These are phyloP conservation scores for Lactifluus piperatus DNA, from an alignment of 768 basidiomycete genomes.

Conservation along the genomic window DNA sequence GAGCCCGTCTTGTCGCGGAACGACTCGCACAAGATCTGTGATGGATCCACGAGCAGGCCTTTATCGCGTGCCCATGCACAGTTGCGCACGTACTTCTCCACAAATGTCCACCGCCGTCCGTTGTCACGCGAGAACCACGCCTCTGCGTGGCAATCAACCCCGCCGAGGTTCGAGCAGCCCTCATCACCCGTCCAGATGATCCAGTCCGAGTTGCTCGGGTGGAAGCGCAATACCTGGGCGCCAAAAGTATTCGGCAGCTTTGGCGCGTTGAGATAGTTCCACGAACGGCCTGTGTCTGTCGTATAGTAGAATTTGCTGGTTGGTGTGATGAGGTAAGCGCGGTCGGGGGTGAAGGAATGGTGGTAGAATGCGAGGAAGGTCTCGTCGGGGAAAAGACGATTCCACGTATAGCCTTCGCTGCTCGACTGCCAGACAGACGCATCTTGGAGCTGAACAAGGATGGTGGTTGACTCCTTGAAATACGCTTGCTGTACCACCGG, in stretches of 20 bases:
- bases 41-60: conserved; percentile 69
- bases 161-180: conserved; percentile 43
- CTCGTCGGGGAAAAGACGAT: conserved; percentile 47
- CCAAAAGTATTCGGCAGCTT: conserved; percentile 72
- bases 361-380: conserved; percentile 80
- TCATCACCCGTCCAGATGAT: conserved; percentile 84
- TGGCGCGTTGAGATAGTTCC: conserved; percentile 54
- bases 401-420: conserved; percentile 94
- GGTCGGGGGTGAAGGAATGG: conserved; percentile 68
- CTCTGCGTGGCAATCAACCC: conserved; percentile 57
- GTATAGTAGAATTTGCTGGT: conserved; percentile 62
- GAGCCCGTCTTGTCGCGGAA: conserved; percentile 74
- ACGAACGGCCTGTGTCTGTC: conserved; percentile 68
- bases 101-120: conserved; percentile 62
- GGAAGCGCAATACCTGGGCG: conserved; percentile 75
- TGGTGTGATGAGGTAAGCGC: conserved; percentile 85
- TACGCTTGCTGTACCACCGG: conserved; percentile 71
- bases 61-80: conserved; percentile 89
- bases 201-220: conserved; percentile 65
- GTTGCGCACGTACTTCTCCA: conserved; percentile 83
- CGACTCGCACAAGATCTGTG: conserved; percentile 88
- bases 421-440: conserved; percentile 85
- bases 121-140: conserved; percentile 71
- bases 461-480: conserved; percentile 77
- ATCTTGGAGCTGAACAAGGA: conserved; percentile 75